Conservation (phyloP, 139 green algal species). For the Closterium sp. region DNA sequence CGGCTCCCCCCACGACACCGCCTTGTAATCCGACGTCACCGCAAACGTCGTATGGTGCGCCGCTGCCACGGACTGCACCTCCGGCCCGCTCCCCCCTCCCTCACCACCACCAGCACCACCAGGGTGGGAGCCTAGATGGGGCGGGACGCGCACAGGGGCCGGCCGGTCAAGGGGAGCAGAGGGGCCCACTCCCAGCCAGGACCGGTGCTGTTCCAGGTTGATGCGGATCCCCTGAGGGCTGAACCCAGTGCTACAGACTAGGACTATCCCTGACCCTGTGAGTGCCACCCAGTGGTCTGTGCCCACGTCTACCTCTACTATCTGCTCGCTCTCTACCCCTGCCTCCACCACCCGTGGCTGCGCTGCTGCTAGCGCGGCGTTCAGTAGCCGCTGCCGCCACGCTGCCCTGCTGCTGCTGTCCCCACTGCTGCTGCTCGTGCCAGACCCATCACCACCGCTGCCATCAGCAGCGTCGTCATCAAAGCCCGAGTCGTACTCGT, state of each 20-base stretch:
- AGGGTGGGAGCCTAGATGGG: not conserved
- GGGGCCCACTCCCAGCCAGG: not conserved
- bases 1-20: not conserved
- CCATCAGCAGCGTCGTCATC: not conserved
- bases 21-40: not conserved
- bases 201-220: not conserved
- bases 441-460: no score
- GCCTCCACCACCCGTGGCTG: constrained; percentile 5
- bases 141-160: not conserved
- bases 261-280: constrained; percentile 9
- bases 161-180: not conserved
- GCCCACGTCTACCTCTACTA: constrained; percentile 10
- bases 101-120: not conserved
- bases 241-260: not conserved
- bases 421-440: not conserved
- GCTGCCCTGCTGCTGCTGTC: not conserved
- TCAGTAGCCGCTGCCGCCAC: not conserved
- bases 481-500: not conserved
- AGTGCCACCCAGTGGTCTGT: constrained; percentile 25
- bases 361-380: not conserved
- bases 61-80: not conserved
- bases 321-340: not conserved
- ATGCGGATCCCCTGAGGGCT: not conserved
- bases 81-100: not conserved
- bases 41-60: not conserved